Evolutionary conservation across 495 filamentous ascomycete genomes (phyloP), one percentile per base, ranked within the genome.

Genomic region (Penicillium nucicola): DNA sequence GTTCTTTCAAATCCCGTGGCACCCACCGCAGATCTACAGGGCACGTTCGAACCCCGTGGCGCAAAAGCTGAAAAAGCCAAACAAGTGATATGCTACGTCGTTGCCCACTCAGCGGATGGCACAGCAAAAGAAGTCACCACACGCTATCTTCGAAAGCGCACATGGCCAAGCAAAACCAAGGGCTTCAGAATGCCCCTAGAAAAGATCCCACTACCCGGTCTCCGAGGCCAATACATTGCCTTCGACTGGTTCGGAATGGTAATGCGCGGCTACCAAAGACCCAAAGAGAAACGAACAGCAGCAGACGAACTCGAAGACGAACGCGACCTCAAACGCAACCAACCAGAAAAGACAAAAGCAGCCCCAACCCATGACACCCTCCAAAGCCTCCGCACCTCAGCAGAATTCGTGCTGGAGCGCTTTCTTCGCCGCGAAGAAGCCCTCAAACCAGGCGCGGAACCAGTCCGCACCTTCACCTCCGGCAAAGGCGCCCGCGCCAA

Each of bases 121-220:
- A 90, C 90, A 0, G 95, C 90, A 9, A 97, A 97, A 69, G 93
- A 97, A 60, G 88, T 99, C 32, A 97, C 93, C 1, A 86, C 90
- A 4, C 83, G 92, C 12, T 97, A 99, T 67, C 83, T 97, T 6
- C 90, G 87, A 55, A 80, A 85, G 15, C 89, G 88, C 42, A 80
- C 82, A 33, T 87, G 89, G 72, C 93, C 93, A 3, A 90, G 95
- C 5, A 89, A 90, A 50, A 93, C 95, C 8, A 97, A 97, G 59
- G 91, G 92, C 2, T 78, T 84, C 57, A 81, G 95, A 12, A 72
- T 97, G 42, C 79, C 86, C 0, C 62, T 82, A 8, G 87, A 91
- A 55, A 93, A 91, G 57, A 70, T 93, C 3, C 85, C 92, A 0
- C 64, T 96, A 15, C 86, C 91, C 63, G 81, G 91, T 55, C 75